Evolutionary conservation across 225 moss, liverwort and hornwort species (phyloP), one percentile per base, ranked within the genome.

Genomic region (Climacium dendroides): DNA sequence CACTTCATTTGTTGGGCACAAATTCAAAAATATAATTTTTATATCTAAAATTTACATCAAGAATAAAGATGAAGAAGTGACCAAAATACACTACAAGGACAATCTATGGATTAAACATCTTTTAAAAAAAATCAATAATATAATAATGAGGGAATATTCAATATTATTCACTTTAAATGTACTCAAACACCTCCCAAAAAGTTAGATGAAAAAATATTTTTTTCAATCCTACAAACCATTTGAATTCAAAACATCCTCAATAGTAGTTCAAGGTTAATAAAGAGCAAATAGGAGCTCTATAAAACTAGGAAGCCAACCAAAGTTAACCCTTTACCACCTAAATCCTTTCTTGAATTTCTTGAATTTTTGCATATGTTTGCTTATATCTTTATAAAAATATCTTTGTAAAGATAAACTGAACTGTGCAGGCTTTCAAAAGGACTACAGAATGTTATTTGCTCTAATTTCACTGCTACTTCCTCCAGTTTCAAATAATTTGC

Each of bases 61-160:
- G 18, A 29, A 0, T 29, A 29, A 4, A 73, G 0, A 47, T 4
- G 2, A 16, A 28, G 7, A 71, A 71, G 2, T 71, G 0, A 1
- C 10, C 10, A 17, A 72, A 45, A 45, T 28, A 45, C 0, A 45
- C 14, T 39, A 14, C 7, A 69, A 39, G 1, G 5, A 7, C 7
- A 15, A 25, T 70, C 2, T 2, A 25, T 25, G 5, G 8, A 41
- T 41, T 70, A 70, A 14, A 41, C 5, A 41, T 70, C 41, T 41
- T 24, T 25, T 24, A 45, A 28, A 1, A 24, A 45, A 45, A 72
- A 29, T 28, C 3, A 72, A 29, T 17, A 72, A 10, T 17, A 45
- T 29, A 45, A 29, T 45, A 29, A 2, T 45, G 3, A 45, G 0
- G 0, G 2, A 45, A 45, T 45, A 11, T 29, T 45, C 6, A 29